Conservation (phyloP, 352 stramenopile genomes). For the Phytophthora multivora region DNA sequence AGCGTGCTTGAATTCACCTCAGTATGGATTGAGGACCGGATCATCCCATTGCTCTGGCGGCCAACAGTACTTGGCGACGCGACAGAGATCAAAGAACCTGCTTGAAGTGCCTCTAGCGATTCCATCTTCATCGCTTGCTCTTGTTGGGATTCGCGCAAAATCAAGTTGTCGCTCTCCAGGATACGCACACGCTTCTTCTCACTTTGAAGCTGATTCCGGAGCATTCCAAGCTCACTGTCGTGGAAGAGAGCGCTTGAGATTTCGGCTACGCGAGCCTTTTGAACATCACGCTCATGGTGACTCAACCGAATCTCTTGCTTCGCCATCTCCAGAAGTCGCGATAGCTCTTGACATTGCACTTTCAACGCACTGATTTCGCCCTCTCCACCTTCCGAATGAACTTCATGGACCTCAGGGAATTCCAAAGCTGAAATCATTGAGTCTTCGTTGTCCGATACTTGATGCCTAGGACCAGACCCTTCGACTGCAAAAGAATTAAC, state of each 20-base stretch:
- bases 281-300: conserved; percentile 58
- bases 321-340: conserved; percentile 62
- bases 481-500: conserved; percentile 11
- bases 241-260: conserved; percentile 55
- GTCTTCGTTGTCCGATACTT: conserved; percentile 20
- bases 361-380: conserved; percentile 35
- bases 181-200: conserved; percentile 68
- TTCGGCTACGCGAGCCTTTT: conserved; percentile 52
- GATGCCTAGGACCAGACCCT: not conserved
- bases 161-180: conserved; percentile 63
- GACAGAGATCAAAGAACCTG: conserved; percentile 16
- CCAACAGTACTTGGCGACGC: not conserved
- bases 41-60: not conserved
- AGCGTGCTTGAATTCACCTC: not conserved
- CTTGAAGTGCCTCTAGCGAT: conserved; percentile 37
- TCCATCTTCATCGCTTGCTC: conserved; percentile 61
- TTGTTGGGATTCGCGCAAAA: conserved; percentile 50
- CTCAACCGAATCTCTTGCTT: conserved; percentile 77
- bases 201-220: conserved; percentile 61
- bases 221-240: conserved; percentile 51
- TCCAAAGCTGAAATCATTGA: conserved; percentile 12
- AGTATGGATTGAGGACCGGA: not conserved
- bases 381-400: not conserved
- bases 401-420: conserved; percentile 2
- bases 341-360: conserved; percentile 58